These are phyloP conservation scores for Cystobasidiopsis lactophilus DNA, from an alignment of 768 basidiomycete species.

Conservation along the genomic window DNA sequence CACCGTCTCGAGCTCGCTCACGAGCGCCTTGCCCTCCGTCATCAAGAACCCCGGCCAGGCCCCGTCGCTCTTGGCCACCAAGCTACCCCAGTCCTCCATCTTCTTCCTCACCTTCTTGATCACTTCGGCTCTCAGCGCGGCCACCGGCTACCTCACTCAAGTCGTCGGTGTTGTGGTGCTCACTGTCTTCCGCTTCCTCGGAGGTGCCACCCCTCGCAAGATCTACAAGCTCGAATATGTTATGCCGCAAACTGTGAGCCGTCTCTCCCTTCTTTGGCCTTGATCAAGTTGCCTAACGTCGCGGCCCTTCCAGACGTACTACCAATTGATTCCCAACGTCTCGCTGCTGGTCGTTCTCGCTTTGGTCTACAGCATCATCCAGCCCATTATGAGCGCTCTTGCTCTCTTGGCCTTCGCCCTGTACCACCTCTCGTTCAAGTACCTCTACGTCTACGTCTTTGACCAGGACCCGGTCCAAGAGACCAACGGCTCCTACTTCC, in stretches of 20 bases:
- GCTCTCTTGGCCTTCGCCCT: background rate
- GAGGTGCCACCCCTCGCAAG: slow-evolving; percentile 71
- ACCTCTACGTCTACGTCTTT: slow-evolving; percentile 45
- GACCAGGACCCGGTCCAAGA: slow-evolving; percentile 12
- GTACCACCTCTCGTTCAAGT: slow-evolving; percentile 26
- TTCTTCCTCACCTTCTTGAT: slow-evolving; percentile 73
- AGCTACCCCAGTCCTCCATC: slow-evolving; percentile 61
- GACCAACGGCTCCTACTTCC: slow-evolving; percentile 75
- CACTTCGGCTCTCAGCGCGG: slow-evolving; percentile 32
- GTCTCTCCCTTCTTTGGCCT: too few species aligned
- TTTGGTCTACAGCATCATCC: slow-evolving; percentile 35
- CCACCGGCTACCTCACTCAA: slow-evolving; percentile 53
- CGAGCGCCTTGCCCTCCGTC: slow-evolving; percentile 37
- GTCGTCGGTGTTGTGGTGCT: slow-evolving; percentile 55
- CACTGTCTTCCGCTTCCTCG: slow-evolving; percentile 68
- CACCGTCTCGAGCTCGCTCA: slow-evolving; percentile 43
- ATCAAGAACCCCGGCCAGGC: slow-evolving; percentile 45
- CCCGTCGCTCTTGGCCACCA: slow-evolving; percentile 46
- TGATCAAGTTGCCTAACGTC: too few species aligned
- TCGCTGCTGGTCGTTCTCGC: slow-evolving; percentile 57
- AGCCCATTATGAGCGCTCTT: slow-evolving; percentile 12
- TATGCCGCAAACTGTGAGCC: too few species aligned
- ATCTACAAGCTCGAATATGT: slow-evolving; percentile 65
- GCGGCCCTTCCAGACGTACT: slow-evolving; percentile 51
- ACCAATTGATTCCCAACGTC: slow-evolving; percentile 42